These are phyloP conservation scores for Pneumocystis oryctolagi DNA, from an alignment of 1,139 yeast genomes.

Conservation along the genomic window DNA sequence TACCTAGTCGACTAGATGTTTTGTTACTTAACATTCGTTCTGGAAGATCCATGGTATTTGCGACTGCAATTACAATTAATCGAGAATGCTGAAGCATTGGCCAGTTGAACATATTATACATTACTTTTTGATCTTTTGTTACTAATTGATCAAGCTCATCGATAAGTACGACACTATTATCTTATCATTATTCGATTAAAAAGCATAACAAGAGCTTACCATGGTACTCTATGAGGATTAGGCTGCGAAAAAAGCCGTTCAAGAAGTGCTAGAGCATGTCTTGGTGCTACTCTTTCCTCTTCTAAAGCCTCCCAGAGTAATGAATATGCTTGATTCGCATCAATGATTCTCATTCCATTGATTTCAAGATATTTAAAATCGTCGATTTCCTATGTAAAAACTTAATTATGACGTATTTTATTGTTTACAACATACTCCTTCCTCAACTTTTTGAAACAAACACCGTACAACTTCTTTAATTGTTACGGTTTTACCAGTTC, in stretches of 20 bases:
- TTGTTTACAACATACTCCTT: constrained; percentile 20
- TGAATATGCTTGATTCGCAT: constrained; percentile 81
- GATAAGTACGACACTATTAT: constrained; percentile 51
- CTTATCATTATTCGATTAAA: constrained; percentile 1
- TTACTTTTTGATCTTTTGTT: constrained; percentile 67
- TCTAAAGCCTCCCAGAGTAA: constrained; percentile 62
- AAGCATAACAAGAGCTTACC: background rate
- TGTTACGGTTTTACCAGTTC: constrained; percentile 94
- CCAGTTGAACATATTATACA: constrained; percentile 97
- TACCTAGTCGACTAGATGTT: constrained; percentile 77
- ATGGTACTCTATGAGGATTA: constrained; percentile 19
- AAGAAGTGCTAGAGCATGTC: constrained; percentile 45
- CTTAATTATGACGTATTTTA: background rate
- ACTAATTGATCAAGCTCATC: constrained; percentile 92
- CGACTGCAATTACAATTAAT: constrained; percentile 79
- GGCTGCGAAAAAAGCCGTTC: constrained; percentile 37
- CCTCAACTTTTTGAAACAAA: constrained; percentile 29
- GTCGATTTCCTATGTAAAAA: constrained; percentile 28
- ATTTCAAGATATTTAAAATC: constrained; percentile 67
- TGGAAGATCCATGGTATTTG: constrained; percentile 95
- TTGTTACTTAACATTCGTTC: constrained; percentile 78
- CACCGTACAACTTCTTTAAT: constrained; percentile 71
- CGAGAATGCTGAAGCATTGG: constrained; percentile 71
- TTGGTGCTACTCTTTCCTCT: constrained; percentile 46
- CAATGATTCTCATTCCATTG: constrained; percentile 72